Conservation (phyloP, 2,329 filamentous ascomycete species). For the Akanthomyces lecanii region DNA sequence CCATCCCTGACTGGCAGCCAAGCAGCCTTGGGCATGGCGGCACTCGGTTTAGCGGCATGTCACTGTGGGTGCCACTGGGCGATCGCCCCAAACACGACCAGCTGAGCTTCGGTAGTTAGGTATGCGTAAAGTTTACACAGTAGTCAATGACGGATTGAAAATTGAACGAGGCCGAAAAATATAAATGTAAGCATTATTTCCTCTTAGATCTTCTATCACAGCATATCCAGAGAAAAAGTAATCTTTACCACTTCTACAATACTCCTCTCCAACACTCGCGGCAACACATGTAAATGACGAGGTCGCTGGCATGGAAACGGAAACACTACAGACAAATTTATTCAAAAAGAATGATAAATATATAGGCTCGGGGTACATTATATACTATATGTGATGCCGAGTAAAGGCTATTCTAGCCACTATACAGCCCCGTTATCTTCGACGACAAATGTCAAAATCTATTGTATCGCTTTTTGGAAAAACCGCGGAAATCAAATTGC, state of each 20-base stretch:
- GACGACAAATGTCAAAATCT: background rate
- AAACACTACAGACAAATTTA: background rate
- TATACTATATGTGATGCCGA: background rate
- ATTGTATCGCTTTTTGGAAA: constrained; percentile 5
- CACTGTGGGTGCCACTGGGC: background rate
- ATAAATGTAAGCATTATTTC: too few species aligned
- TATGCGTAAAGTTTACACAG: too few species aligned
- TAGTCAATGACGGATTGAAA: too few species aligned
- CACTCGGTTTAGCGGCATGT: constrained; percentile 2
- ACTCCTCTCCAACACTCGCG: too few species aligned
- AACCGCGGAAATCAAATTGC: background rate
- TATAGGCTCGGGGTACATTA: background rate
- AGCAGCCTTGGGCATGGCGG: background rate
- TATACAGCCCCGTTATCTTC: background rate
- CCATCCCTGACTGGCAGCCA: constrained; percentile 3
- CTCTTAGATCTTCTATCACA: too few species aligned
- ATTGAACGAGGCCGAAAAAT: too few species aligned
- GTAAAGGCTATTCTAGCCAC: background rate
- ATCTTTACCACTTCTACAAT: too few species aligned
- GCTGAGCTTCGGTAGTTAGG: too few species aligned
- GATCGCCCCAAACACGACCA: too few species aligned
- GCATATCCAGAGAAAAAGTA: too few species aligned
- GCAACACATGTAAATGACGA: too few species aligned
- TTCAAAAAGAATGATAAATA: background rate
- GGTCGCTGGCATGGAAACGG: background rate